A percentile compares a stretch with the other conserved stretches of the same genome.
Evolutionary conservation across 2,329 filamentous ascomycete species (phyloP).

Genomic region (Claviceps capensis): DNA sequence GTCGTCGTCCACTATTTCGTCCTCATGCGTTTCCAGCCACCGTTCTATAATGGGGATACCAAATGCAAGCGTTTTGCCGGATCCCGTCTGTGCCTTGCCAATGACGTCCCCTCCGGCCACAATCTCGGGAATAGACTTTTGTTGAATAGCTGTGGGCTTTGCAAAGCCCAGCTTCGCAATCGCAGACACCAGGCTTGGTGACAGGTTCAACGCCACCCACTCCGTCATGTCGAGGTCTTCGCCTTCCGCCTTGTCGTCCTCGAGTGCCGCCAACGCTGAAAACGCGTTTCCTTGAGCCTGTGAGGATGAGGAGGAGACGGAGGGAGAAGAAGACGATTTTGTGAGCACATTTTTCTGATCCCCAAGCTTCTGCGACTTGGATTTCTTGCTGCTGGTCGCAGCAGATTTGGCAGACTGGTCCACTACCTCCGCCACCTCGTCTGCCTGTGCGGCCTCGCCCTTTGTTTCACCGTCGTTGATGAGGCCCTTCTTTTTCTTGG

Average conservation of each 20-base stretch:
- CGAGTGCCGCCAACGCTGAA: conserved; percentile 34
- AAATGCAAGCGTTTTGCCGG: conserved; percentile 92
- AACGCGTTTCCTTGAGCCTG: conserved; percentile 33
- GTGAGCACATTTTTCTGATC: conserved; percentile 19
- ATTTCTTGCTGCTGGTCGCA: conserved; percentile 4
- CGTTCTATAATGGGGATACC: conserved; percentile 83
- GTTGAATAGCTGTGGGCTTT: conserved; percentile 72
- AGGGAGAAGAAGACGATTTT: conserved; percentile 25
- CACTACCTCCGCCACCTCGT: conserved; percentile 13
- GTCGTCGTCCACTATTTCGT: conserved; percentile 4
- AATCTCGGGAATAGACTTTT: conserved; percentile 66
- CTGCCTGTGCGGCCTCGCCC: conserved; percentile 6
- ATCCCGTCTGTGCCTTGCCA: conserved; percentile 91
- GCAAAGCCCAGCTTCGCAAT: conserved; percentile 69
- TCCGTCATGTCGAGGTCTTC: conserved; percentile 56
- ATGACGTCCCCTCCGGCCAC: conserved; percentile 78
- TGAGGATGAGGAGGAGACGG: conserved; percentile 27
- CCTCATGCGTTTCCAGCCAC: conserved; percentile 45
- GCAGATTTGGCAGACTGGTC: conserved; percentile 3
- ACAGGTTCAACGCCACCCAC: conserved; percentile 66
- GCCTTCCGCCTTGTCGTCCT: conserved; percentile 40
- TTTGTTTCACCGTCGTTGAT: neutral
- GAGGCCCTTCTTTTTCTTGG: neutral
- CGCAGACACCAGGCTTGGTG: conserved; percentile 54
- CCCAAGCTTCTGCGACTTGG: conserved; percentile 18